A percentile compares a stretch with the other conserved stretches of the same genome.
These are phyloP conservation scores for Fusarium annulatum DNA, from an alignment of 2,329 filamentous ascomycete species.

Conservation along the genomic window DNA sequence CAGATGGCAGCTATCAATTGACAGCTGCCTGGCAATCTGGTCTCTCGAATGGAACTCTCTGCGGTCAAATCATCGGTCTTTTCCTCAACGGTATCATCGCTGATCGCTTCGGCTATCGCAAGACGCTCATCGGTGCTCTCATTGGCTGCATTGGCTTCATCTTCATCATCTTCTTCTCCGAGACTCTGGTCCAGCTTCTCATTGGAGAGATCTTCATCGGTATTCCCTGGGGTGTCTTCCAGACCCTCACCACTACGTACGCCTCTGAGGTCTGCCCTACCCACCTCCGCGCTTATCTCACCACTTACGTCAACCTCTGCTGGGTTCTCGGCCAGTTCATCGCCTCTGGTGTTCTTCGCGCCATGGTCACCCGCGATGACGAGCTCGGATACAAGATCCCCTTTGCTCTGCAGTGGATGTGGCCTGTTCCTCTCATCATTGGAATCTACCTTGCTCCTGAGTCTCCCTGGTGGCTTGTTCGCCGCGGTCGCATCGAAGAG, in stretches of 20 bases:
- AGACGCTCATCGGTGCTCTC: conserved; percentile 59
- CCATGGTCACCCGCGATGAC: conserved; percentile 50
- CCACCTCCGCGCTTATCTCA: conserved; percentile 61
- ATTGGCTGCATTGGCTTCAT: conserved; percentile 55
- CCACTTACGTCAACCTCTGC: conserved; percentile 61
- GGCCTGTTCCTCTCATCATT: conserved; percentile 58
- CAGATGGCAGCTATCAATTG: conserved; percentile 57
- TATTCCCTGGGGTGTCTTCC: conserved; percentile 60
- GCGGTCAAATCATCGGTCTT: conserved; percentile 63
- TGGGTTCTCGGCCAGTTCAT: conserved; percentile 63
- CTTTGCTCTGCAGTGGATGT: conserved; percentile 62
- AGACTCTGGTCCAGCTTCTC: conserved; percentile 54
- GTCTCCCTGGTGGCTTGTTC: conserved; percentile 63
- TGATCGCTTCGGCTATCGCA: conserved; percentile 59
- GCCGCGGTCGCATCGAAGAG: conserved; percentile 52
- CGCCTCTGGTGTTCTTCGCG: conserved; percentile 56
- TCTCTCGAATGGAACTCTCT: conserved; percentile 59
- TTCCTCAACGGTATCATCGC: conserved; percentile 61
- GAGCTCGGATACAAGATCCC: conserved; percentile 61
- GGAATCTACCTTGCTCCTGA: conserved; percentile 59
- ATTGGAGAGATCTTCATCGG: conserved; percentile 60
- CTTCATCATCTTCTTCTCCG: conserved; percentile 61
- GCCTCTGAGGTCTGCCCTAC: conserved; percentile 59
- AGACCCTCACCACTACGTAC: conserved; percentile 60
- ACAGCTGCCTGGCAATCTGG: conserved; percentile 64